Conservation (phyloP, 148 eudicot species). For the Arctostaphylos glauca region DNA sequence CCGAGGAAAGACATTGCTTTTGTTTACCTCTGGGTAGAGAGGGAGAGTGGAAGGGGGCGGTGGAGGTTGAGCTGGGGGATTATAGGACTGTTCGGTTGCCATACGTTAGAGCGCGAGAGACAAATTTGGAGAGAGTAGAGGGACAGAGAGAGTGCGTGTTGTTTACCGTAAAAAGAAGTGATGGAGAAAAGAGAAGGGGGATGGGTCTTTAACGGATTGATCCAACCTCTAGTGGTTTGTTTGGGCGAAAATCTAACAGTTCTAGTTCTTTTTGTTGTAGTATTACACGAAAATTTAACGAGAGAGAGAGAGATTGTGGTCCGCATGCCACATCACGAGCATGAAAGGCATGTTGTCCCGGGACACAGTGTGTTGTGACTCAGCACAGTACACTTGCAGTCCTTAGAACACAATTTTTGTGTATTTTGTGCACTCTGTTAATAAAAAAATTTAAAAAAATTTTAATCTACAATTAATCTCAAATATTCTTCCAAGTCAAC, state of each 20-base stretch:
- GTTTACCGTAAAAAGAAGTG: conserved; percentile 2
- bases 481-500: no score
- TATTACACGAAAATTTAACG: no score
- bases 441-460: no score
- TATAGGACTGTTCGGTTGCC: conserved; percentile 13
- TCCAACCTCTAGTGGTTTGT: not conserved
- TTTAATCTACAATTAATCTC: no score
- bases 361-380: no score
- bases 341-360: no score
- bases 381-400: no score
- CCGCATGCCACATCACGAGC: no score
- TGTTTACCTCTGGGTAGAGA: conserved; percentile 36
- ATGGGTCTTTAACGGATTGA: not conserved
- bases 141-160: not conserved
- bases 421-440: no score
- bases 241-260: not conserved
- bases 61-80: conserved; percentile 12
- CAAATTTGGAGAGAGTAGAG: not conserved
- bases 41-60: conserved; percentile 14
- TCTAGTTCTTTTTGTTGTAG: not conserved
- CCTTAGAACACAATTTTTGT: no score
- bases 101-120: not conserved
- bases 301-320: no score
- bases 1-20: not conserved
- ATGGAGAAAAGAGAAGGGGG: not conserved